Evolutionary conservation across 129 eudicot genomes (phyloP), one percentile per base, ranked within the genome.

Genomic region (Centrapalus pauciflorus): DNA sequence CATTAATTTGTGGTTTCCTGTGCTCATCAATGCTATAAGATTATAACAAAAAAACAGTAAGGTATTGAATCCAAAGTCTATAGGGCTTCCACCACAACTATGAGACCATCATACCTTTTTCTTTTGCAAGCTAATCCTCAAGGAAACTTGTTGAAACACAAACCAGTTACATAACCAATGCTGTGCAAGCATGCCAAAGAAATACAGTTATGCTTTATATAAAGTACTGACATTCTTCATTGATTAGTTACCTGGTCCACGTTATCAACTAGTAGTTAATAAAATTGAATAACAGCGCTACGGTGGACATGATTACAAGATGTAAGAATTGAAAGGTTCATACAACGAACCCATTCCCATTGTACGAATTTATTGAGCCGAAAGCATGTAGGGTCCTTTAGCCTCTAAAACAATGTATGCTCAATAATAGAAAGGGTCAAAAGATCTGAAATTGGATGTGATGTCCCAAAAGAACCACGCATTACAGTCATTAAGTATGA

Each of bases 381-480:
- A 71, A 32, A 27, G 61, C 11, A 26, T 51, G 71, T 72, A 62
- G 77, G 74, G 77, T 51, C 70, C 28, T 27, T 13, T 12, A 72
- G 26, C 64, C 45, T 27, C 43, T 3, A 55, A 26, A 70, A 61
- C n/a, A 21, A 33, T 48, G 50, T 71, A 35, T 61, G 35, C 17
- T 11, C 56, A 38, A 55, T 45, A 56, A 55, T 66, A 43, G 78
- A 55, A 30, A 54, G 14, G 43, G 33, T 27, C 61, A 73, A 24
- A 27, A 72, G 59, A 64, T 55, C 73, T 65, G 51, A 55, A 55
- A 66, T 24, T 4, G 60, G 67, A 65, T 65, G 79, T 74, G 72
- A 74, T 74, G 79, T 74, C 26, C 60, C 73, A 65, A 65, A 30
- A 11, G 64, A 57, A 57, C 37, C 60, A 66, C 49, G 33, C 76